Base-by-base conservation (phyloP, 495 filamentous ascomycete species). In the Penicilliopsis zonata region DNA sequence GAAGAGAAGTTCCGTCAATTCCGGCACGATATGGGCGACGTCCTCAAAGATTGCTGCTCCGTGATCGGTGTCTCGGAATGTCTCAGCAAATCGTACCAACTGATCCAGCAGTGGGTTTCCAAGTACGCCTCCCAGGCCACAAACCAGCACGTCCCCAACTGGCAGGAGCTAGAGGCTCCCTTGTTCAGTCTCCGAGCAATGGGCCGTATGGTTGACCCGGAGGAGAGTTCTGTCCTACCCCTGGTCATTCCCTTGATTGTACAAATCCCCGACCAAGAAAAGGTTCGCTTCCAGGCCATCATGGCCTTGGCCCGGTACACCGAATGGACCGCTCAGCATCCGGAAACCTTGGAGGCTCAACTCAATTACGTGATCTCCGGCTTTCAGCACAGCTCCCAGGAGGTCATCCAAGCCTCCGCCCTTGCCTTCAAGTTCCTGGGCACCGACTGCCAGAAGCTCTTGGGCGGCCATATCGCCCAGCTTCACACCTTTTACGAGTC, bases 1-100 rank as follows among this genome's bases (percentile, higher is more conserved):
- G 90, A 99, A 51, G 90, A 99, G 46, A 94, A 90, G 47, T 99
- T 96, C 63, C 77, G 90, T 24, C 83, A 93, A 47, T 96, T 95
- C 63, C 67, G 90, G 38, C 90, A 99, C 52, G 71, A 80, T 16
- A 99, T 96, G 86, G 90, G 90, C 12, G 90, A 99, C 54, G 90
- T 94, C 2, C 72, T 99, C 24, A 99, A 99, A 60, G 90, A 96
- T 49, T 85, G 86, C 33, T 96, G 90, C 55, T 79, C 93, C 43
- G 87, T 99, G 13, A 87, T 99, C 50, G 87, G 87, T 8, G 79
- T 88, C 18, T 73, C 82, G 0, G 83, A 92, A 30, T 96, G 90
- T 40, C 70, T 99, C 27, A 69, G 71, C 32, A 96, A 96, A 53
- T 77, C 90, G 2, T 84, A 86, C 46, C 61, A 78, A 3, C 60